Evolutionary conservation across 2,329 filamentous ascomycete genomes (phyloP), one percentile per base, ranked within the genome.

Genomic region (Thielaviopsis musarum): DNA sequence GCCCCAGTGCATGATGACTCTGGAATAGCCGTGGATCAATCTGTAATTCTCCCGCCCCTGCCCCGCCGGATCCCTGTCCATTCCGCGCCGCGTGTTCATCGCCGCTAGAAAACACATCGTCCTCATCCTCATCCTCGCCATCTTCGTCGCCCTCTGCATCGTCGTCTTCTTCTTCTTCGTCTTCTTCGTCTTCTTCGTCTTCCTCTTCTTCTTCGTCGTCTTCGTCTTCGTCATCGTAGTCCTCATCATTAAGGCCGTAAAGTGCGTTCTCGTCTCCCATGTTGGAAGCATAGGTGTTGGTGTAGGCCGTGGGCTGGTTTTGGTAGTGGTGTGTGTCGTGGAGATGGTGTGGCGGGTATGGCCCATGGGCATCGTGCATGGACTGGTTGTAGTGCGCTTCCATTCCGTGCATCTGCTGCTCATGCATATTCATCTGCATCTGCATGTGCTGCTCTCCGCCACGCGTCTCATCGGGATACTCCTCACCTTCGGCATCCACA

Each of bases 91-190:
- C 30, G 19, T 59, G 62, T 41, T 49, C 54, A 15, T 57, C 60
- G 38, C 38, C 7, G 38, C 38, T 64, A 56, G 22, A 60, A 59
- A 17, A 63, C 59, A 5, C 67, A 12, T 67, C 66, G 0, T 67
- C 66, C 0, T 61, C 61, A 26, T 66, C 64, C 15, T 64, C 65
- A 34, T 66, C 66, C 1, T 61, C 62, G 5, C 63, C 65, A 38
- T 66, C 66, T 1, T 61, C 62, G 5, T 66, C 64, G 19, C 64
- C 65, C 15, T 68, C 69, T 9, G 67, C 68, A 3, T 62, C 62
- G 10, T 65, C 62, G 5, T 64, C 66, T 4, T 63, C 65, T 0
- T 64, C 66, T 4, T 63, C 65, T 0, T 64, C 66, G 9, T 63
- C 65, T 1, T 52, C 61, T 45, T 24, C 55, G 2, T 53, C 62